Evolutionary conservation across 495 filamentous ascomycete species (phyloP).

Genomic region (Aspergillus saccharolyticus): DNA sequence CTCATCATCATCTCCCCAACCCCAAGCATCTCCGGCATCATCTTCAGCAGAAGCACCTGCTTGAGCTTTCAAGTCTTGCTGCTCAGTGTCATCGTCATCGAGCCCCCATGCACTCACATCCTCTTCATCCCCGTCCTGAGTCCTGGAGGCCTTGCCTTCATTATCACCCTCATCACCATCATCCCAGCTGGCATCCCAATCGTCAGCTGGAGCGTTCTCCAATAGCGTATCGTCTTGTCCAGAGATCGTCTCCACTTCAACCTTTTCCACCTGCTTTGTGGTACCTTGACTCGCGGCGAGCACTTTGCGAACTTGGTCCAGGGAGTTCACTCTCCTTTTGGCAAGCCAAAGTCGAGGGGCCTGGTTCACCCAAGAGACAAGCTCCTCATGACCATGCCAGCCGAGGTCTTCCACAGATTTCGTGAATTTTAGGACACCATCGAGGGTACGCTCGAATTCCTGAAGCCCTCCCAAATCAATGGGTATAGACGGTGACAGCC

Average conservation of each 20-base stretch:
- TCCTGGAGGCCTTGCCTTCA: conserved; percentile 16
- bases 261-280: conserved; percentile 65
- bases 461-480: conserved; percentile 61
- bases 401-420: conserved; percentile 53
- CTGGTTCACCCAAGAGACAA: conserved; percentile 75
- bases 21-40: conserved; percentile 61
- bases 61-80: conserved; percentile 19
- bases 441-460: conserved; percentile 61
- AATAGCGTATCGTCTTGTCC: conserved; percentile 59
- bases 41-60: conserved; percentile 15
- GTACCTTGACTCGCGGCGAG: conserved; percentile 58
- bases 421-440: conserved; percentile 58
- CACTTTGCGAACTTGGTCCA: conserved; percentile 67
- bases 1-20: conserved; percentile 62
- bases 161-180: conserved; percentile 51
- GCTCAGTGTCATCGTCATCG: conserved; percentile 46
- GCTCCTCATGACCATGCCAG: conserved; percentile 63
- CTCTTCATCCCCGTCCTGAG: conserved; percentile 50
- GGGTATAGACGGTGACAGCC: conserved; percentile 74
- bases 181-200: conserved; percentile 75
- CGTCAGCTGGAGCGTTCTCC: conserved; percentile 51
- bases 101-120: conserved; percentile 63
- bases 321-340: conserved; percentile 70
- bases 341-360: conserved; percentile 79
- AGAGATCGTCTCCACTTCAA: conserved; percentile 77